Evolutionary conservation across 441 rosid species (phyloP).

Genomic region (Raphanus hybrid): DNA sequence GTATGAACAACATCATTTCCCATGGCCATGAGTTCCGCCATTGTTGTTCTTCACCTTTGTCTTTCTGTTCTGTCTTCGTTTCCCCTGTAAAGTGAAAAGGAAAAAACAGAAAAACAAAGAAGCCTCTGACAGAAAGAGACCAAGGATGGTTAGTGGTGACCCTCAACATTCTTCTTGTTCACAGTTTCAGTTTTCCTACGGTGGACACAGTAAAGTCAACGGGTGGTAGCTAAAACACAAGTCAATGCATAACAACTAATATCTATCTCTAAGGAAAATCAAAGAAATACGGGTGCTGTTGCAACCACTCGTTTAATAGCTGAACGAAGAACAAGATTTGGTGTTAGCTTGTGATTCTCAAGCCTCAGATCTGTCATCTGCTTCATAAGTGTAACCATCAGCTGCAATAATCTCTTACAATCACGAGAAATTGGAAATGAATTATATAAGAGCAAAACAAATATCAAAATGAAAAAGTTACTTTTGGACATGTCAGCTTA

Average conservation of each 20-base stretch:
- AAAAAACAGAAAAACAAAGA: constrained; percentile 26
- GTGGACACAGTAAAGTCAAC: constrained; percentile 32
- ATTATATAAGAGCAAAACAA: not conserved
- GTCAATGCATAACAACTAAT: constrained; percentile 14
- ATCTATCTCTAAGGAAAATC: too few relatives aligned
- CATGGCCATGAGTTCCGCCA: constrained; percentile 44
- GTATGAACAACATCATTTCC: constrained; percentile 57
- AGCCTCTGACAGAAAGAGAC: constrained; percentile 25
- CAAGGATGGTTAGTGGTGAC: constrained; percentile 38
- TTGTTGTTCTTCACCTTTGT: constrained; percentile 26
- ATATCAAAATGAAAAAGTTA: not conserved
- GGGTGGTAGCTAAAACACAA: constrained; percentile 14
- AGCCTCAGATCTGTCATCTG: not conserved
- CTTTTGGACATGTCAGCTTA: not conserved
- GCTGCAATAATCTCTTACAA: constrained; percentile 72
- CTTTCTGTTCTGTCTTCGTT: constrained; percentile 21
- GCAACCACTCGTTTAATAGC: too few relatives aligned
- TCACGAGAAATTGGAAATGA: constrained; percentile 19
- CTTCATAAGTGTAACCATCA: constrained; percentile 69
- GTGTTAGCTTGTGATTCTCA: too few relatives aligned
- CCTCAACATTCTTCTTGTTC: constrained; percentile 37
- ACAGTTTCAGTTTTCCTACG: constrained; percentile 28
- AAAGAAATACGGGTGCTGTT: too few relatives aligned
- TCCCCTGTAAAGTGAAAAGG: not conserved
- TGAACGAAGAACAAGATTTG: too few relatives aligned